Percentiles rank a stretch among this genome's conserved stretches.
Evolutionary conservation across 2,329 filamentous ascomycete genomes (phyloP).

Genomic region (Cladobotryum protrusum): DNA sequence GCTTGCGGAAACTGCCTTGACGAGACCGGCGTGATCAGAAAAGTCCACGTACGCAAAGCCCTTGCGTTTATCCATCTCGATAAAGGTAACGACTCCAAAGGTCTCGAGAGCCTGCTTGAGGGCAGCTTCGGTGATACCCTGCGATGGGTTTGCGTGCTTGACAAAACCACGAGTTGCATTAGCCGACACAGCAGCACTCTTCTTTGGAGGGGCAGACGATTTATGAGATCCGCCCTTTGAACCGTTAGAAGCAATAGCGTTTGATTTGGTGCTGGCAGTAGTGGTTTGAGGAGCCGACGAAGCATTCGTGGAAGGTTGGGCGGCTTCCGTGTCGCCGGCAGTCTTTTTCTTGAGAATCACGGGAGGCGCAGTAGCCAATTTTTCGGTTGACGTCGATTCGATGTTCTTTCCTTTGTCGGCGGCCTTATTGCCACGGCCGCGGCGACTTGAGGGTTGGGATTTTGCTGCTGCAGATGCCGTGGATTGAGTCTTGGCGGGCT

Average conservation of each 20-base stretch:
- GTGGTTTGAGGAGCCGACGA: constrained; percentile 22
- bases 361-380: constrained; percentile 25
- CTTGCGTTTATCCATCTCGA: constrained; percentile 92
- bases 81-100: constrained; percentile 69
- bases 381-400: constrained; percentile 24
- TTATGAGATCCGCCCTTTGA: constrained; percentile 21
- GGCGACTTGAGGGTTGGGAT: constrained; percentile 23
- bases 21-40: constrained; percentile 62
- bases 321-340: constrained; percentile 12
- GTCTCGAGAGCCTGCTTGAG: constrained; percentile 67
- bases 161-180: constrained; percentile 64
- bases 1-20: constrained; percentile 74
- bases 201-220: constrained; percentile 20
- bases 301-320: constrained; percentile 11
- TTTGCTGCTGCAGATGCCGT: constrained; percentile 20
- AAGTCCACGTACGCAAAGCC: constrained; percentile 94
- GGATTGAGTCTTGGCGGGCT: constrained; percentile 18
- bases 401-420: constrained; percentile 33
- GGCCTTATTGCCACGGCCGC: constrained; percentile 32
- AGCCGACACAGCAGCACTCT: constrained; percentile 26
- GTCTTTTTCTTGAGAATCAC: constrained; percentile 38
- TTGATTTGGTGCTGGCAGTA: constrained; percentile 12
- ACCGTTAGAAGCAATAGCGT: constrained; percentile 7
- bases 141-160: constrained; percentile 80
- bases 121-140: constrained; percentile 79